phyloP scores from a whole-genome alignment of 495 filamentous ascomycete species.

The Alectoria sarmentosa region DNA sequence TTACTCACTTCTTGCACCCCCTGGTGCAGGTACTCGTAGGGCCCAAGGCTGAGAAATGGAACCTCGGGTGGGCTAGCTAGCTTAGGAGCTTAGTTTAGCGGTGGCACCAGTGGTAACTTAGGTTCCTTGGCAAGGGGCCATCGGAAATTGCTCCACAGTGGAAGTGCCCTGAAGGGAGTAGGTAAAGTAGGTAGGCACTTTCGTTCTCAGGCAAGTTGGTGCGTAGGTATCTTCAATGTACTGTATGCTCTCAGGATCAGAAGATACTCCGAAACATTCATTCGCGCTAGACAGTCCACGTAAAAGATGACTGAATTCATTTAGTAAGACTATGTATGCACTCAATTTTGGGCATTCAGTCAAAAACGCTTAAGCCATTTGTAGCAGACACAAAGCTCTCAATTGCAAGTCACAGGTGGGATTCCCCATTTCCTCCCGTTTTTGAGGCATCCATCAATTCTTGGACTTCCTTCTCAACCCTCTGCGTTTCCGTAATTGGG shows the following conservation, averaged over 20 bases:
- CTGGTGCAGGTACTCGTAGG: no score
- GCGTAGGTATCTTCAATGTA: no score
- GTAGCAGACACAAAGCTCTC: not conserved
- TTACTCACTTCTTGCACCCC: no score
- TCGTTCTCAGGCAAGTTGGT: not conserved
- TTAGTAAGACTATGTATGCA: not conserved
- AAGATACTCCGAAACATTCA: not conserved
- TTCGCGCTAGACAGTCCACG: not conserved
- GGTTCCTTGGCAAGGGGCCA: no score
- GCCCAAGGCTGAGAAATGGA: not conserved
- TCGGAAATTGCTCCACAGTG: no score
- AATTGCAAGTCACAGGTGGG: slow-evolving; percentile 9
- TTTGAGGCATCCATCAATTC: slow-evolving; percentile 14
- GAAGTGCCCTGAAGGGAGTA: no score
- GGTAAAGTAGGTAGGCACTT: no score
- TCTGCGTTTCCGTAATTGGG: slow-evolving; percentile 56
- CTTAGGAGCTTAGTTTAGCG: not conserved
- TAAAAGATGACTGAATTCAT: not conserved
- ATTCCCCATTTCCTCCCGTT: not conserved
- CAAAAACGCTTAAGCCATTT: not conserved
- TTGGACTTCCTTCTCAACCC: slow-evolving; percentile 48
- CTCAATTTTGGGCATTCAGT: not conserved
- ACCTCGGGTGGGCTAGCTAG: not conserved
- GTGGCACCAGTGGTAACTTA: no score
- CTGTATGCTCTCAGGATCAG: not conserved